Base-by-base conservation (phyloP, 805 yeast species). In the Wickerhamomyces kurtzmanii region DNA sequence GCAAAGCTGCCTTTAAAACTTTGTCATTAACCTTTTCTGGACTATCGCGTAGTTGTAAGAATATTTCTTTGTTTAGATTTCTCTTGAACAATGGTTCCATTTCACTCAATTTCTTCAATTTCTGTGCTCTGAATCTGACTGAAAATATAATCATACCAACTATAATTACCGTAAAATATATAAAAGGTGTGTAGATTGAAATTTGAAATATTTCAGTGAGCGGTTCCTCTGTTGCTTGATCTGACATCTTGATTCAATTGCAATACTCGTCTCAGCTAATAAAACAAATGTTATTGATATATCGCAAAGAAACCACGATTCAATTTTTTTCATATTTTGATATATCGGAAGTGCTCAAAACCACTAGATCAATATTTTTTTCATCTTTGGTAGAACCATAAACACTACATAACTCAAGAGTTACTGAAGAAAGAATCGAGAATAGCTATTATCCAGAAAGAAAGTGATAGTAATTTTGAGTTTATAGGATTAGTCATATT, bases 41-140 rank as follows among this genome's bases (percentile, higher is more conserved):
- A 42, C 60, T 62, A 11, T 57, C 59, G 42, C 71, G 69, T 31
- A 87, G 59, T 26, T 75, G 66, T 29, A 61, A 51, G 51, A 77
- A 85, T 34, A 84, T 49, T 31, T 73, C 77, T 37, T 72, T 65
- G 5, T 84, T 69, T 37, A 70, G 64, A 53, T 81, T 80, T 34
- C 70, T 74, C 21, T 60, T 74, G 53, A 85, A 87, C 41, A 89
- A 71, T 10, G 94, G 87, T 40, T 69, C 71, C 39, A 80, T 67
- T 23, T 66, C 57, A 11, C 72, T 59, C 32, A 82, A 57, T 36
- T 71, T 67, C 30, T 59, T 51, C 20, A 59, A 41, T 26, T 51
- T 53, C 38, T 71, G 70, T 45, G 69, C 69, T 42, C 89, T 69
- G 51, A 86, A 82, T 30, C 65, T 59, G 23, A 75, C 63, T 13